Conservation (phyloP, 169 alveolate species). For the Eimeria nieschulzi region DNA sequence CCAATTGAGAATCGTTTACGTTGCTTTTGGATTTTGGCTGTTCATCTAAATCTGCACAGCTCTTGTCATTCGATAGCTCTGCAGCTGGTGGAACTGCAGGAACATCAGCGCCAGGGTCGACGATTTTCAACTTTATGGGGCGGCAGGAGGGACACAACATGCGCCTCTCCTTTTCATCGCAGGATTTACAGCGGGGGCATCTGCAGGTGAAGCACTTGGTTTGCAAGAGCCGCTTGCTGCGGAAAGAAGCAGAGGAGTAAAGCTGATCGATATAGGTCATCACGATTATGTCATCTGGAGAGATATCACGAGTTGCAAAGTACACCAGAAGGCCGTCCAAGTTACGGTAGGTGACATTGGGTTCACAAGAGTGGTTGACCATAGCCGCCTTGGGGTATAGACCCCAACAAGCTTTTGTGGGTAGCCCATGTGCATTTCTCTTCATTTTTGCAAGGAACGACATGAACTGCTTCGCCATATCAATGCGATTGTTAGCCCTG, state of each 20-base stretch:
- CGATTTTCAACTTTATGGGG: slow-evolving; percentile 58
- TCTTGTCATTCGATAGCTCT: background rate
- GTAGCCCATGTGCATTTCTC: slow-evolving; percentile 62
- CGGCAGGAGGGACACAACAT: slow-evolving; percentile 73
- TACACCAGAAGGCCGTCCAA: slow-evolving; percentile 68
- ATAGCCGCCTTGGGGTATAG: slow-evolving; percentile 67
- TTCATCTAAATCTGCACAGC: background rate
- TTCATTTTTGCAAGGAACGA: slow-evolving; percentile 63
- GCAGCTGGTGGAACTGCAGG: slow-evolving; percentile 5
- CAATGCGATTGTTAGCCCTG: slow-evolving; percentile 22
- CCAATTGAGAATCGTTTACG: background rate
- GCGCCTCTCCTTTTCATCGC: slow-evolving; percentile 42
- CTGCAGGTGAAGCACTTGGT: slow-evolving; percentile 62
- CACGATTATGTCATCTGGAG: slow-evolving; percentile 14
- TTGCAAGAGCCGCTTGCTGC: slow-evolving; percentile 71
- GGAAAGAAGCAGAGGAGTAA: slow-evolving; percentile 58
- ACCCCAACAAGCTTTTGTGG: slow-evolving; percentile 59
- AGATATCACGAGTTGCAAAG: slow-evolving; percentile 66
- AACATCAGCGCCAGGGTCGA: slow-evolving; percentile 8
- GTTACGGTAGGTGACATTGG: slow-evolving; percentile 72
- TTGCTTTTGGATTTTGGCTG: background rate
- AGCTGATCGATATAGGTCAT: slow-evolving; percentile 72
- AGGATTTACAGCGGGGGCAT: slow-evolving; percentile 64
- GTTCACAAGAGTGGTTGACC: slow-evolving; percentile 69
- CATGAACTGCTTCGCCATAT: slow-evolving; percentile 45